Evolutionary conservation across 352 stramenopile species (phyloP).

Genomic region (Phytophthora capsici): DNA sequence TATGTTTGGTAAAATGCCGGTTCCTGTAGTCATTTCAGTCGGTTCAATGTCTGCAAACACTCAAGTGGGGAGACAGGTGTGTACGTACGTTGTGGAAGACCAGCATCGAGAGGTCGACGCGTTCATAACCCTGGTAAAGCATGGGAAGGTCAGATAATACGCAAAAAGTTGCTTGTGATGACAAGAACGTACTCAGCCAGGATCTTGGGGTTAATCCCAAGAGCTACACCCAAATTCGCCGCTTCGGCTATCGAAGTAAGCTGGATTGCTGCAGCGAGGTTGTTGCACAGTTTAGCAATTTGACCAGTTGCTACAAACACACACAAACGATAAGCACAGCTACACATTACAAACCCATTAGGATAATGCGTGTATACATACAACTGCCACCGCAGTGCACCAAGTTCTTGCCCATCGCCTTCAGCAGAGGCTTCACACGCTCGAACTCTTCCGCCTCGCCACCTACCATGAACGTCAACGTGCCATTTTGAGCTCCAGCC

Average conservation of each 20-base stretch:
- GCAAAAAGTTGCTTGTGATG: not conserved
- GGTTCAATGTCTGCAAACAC: not conserved
- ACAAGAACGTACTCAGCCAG: constrained; percentile 50
- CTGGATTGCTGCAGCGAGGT: constrained; percentile 94
- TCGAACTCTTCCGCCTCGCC: constrained; percentile 69
- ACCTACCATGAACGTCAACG: constrained; percentile 98
- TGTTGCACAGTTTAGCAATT: constrained; percentile 98
- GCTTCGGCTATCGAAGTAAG: constrained; percentile 95
- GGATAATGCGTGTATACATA: constrained; percentile 44
- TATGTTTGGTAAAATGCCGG: constrained; percentile 84
- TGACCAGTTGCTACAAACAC: constrained; percentile 66
- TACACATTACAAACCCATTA: not conserved
- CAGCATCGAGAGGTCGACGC: constrained; percentile 95
- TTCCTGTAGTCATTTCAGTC: constrained; percentile 25
- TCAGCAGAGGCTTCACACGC: constrained; percentile 81
- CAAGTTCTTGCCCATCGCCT: constrained; percentile 95
- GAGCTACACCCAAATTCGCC: constrained; percentile 93
- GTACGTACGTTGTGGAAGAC: constrained; percentile 87
- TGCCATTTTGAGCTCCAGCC: constrained; percentile 94
- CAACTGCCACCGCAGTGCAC: constrained; percentile 93
- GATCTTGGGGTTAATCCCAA: constrained; percentile 93
- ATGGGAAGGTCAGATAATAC: no score
- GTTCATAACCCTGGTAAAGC: constrained; percentile 96
- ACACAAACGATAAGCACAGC: not conserved
- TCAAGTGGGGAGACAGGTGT: not conserved